Conservation (phyloP, 495 filamentous ascomycete genomes). For the Cetradonia linearis region DNA sequence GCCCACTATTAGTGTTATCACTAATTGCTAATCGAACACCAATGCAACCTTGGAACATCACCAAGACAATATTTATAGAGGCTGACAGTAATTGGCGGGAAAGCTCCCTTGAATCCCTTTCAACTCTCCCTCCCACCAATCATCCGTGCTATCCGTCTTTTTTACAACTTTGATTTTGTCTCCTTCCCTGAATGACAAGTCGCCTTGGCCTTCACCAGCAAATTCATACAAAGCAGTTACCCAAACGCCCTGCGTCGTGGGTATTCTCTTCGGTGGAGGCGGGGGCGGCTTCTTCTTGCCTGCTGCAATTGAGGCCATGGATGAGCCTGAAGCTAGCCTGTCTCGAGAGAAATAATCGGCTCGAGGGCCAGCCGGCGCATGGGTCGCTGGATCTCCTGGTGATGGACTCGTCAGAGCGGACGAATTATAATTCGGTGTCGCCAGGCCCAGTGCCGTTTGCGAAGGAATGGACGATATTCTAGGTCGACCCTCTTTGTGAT, state of each 20-base stretch:
- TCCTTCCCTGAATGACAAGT: slow-evolving; percentile 73
- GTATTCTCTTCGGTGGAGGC: slow-evolving; percentile 53
- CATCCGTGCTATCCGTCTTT: slow-evolving; percentile 76
- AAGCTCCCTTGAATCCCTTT: slow-evolving; percentile 66
- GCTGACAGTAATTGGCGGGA: slow-evolving; percentile 77
- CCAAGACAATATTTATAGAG: slow-evolving; percentile 8
- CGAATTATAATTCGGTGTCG: slow-evolving; percentile 26
- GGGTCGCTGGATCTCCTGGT: slow-evolving; percentile 18
- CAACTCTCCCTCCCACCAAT: slow-evolving; percentile 94
- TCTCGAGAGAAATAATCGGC: slow-evolving; percentile 44
- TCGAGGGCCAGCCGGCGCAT: slow-evolving; percentile 30
- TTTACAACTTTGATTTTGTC: slow-evolving; percentile 75
- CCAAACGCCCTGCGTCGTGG: slow-evolving; percentile 43
- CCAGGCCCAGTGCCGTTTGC: slow-evolving; percentile 24
- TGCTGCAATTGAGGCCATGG: slow-evolving; percentile 31
- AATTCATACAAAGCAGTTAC: slow-evolving; percentile 80
- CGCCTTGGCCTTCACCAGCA: slow-evolving; percentile 57
- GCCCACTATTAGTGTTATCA: slow-evolving; percentile 1
- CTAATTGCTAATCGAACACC: not conserved
- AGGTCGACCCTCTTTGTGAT: slow-evolving; percentile 20
- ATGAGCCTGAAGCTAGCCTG: slow-evolving; percentile 31
- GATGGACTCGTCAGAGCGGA: slow-evolving; percentile 25
- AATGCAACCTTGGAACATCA: not conserved
- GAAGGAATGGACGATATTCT: slow-evolving; percentile 24
- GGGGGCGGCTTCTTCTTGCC: slow-evolving; percentile 59